These are phyloP conservation scores for Ramicandelaber brevisporus DNA, from an alignment of 192 early-diverging fungal genomes.

Conservation along the genomic window DNA sequence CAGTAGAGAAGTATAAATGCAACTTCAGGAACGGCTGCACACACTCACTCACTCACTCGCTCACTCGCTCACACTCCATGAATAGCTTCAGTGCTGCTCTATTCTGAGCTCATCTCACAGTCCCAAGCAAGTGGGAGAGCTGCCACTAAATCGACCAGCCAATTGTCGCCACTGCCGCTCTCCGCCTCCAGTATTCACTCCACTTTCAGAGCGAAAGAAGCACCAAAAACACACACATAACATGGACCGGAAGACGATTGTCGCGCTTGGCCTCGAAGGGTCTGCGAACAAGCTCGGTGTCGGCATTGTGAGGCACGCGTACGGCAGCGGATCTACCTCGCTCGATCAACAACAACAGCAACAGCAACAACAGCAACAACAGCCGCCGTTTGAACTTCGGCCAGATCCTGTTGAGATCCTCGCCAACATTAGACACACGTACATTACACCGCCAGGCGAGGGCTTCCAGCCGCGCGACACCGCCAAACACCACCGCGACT, in stretches of 20 bases:
- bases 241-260: constrained; percentile 11
- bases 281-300: constrained; percentile 96
- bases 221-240: too few relatives aligned
- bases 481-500: constrained; percentile 65
- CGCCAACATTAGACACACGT: constrained; percentile 78
- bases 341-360: not conserved
- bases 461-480: constrained; percentile 91
- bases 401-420: constrained; percentile 37
- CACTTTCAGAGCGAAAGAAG: too few relatives aligned
- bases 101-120: too few relatives aligned
- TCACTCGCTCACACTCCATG: too few relatives aligned
- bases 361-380: constrained; percentile 6
- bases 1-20: too few relatives aligned
- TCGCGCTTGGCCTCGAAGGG: constrained; percentile 60
- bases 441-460: constrained; percentile 86
- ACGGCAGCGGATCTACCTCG: constrained; percentile 2
- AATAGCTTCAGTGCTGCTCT: too few relatives aligned
- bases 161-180: too few relatives aligned
- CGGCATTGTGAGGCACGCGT: constrained; percentile 63
- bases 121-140: too few relatives aligned
- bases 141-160: too few relatives aligned
- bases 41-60: too few relatives aligned
- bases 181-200: too few relatives aligned
- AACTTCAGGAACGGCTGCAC: too few relatives aligned
- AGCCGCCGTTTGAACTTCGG: constrained; percentile 22